Evolutionary conservation across 2,329 filamentous ascomycete species (phyloP).

Genomic region (Lecanoromycetidae sp.): DNA sequence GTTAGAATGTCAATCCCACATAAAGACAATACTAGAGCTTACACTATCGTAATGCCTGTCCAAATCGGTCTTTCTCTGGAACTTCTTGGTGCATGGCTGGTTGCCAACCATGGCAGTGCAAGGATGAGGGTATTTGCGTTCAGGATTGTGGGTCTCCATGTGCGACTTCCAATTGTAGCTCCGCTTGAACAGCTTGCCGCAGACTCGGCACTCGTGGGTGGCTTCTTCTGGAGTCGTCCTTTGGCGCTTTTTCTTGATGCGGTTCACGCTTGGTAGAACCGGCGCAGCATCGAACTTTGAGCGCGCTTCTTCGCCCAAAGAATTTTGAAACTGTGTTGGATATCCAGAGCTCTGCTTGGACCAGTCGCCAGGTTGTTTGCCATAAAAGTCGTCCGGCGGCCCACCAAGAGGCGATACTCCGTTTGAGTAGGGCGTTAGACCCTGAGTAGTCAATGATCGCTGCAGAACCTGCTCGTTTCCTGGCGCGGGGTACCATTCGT

Average conservation of each 20-base stretch:
- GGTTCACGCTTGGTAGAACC: slow-evolving; percentile 16
- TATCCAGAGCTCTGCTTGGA: slow-evolving; percentile 12
- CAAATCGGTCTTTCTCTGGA: slow-evolving; percentile 74
- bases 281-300: slow-evolving; percentile 14
- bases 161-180: slow-evolving; percentile 82
- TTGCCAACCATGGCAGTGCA: slow-evolving; percentile 40
- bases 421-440: slow-evolving; percentile 19
- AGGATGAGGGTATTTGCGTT: slow-evolving; percentile 56
- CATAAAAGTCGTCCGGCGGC: slow-evolving; percentile 16
- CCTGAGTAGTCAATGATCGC: slow-evolving; percentile 14
- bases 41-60: slow-evolving; percentile 43
- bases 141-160: slow-evolving; percentile 69
- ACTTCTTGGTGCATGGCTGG: slow-evolving; percentile 57
- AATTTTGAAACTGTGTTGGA: slow-evolving; percentile 3
- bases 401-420: slow-evolving; percentile 12
- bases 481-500: slow-evolving; percentile 17
- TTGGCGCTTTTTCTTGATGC: slow-evolving; percentile 21
- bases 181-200: slow-evolving; percentile 67
- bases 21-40: slow-evolving; percentile 22
- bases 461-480: slow-evolving; percentile 16
- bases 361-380: slow-evolving; percentile 11
- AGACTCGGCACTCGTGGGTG: slow-evolving; percentile 60
- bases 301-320: slow-evolving; percentile 9
- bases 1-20: not conserved
- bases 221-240: slow-evolving; percentile 57